Evolutionary conservation across 2,329 filamentous ascomycete genomes (phyloP).

Genomic region (Sordariomycetes sp.): DNA sequence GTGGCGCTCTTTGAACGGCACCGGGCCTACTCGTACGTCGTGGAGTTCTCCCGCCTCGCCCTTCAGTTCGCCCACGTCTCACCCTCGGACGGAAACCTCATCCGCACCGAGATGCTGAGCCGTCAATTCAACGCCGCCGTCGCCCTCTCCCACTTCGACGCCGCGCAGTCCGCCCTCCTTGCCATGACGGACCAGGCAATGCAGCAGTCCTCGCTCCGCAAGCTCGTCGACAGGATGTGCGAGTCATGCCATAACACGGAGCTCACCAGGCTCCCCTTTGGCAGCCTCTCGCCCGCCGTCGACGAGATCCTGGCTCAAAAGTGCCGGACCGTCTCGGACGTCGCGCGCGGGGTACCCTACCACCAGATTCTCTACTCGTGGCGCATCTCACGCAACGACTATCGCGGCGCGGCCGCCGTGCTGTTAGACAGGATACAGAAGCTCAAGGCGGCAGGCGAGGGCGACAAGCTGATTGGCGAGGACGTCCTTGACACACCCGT

Average conservation of each 20-base stretch:
- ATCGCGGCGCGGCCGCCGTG: slow-evolving; percentile 60
- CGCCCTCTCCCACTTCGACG: slow-evolving; percentile 65
- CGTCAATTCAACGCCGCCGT: slow-evolving; percentile 75
- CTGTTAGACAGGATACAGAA: slow-evolving; percentile 51
- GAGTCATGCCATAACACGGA: slow-evolving; percentile 51
- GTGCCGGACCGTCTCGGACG: slow-evolving; percentile 55
- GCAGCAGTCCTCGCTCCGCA: slow-evolving; percentile 57
- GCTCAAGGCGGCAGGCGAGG: slow-evolving; percentile 43
- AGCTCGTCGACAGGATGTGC: slow-evolving; percentile 57
- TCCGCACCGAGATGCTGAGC: slow-evolving; percentile 61
- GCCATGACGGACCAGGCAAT: slow-evolving; percentile 60
- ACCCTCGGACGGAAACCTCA: slow-evolving; percentile 18
- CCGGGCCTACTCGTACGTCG: slow-evolving; percentile 65
- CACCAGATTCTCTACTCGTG: slow-evolving; percentile 87
- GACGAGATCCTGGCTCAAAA: slow-evolving; percentile 65
- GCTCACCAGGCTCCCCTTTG: slow-evolving; percentile 66
- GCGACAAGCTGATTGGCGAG: slow-evolving; percentile 37
- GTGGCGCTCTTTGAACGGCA: slow-evolving; percentile 68
- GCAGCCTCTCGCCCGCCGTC: slow-evolving; percentile 62
- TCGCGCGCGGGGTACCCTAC: slow-evolving; percentile 55
- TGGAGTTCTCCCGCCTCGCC: slow-evolving; percentile 69
- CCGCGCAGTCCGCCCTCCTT: slow-evolving; percentile 68
- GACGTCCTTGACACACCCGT: slow-evolving; percentile 50
- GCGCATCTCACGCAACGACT: slow-evolving; percentile 72
- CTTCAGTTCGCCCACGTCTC: slow-evolving; percentile 40